A percentile compares a stretch with the other conserved stretches of the same genome.
These are phyloP conservation scores for Diaporthe batatas DNA, from an alignment of 2,329 filamentous ascomycete genomes.

Conservation along the genomic window DNA sequence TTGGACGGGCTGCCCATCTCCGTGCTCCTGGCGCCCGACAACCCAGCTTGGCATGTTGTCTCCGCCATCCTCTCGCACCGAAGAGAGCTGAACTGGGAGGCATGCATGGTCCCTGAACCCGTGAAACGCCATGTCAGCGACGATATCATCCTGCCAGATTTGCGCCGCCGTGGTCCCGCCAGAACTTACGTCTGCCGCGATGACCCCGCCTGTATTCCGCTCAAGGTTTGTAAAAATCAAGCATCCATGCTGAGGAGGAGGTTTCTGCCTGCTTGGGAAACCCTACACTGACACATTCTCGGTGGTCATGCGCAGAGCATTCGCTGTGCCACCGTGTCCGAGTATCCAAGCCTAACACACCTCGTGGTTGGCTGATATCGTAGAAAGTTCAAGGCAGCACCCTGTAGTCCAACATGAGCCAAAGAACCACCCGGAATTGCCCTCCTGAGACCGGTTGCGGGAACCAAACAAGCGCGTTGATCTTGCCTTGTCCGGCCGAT, in stretches of 20 bases:
- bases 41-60: constrained; percentile 10
- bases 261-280: neutral
- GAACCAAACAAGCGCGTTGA: constrained; percentile 36
- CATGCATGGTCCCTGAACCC: constrained; percentile 38
- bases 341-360: neutral
- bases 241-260: constrained; percentile 1
- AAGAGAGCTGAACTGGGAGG: constrained; percentile 32
- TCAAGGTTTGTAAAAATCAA: neutral
- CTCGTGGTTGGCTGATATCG: neutral
- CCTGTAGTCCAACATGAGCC: constrained; percentile 5
- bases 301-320: neutral
- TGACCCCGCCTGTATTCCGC: constrained; percentile 9
- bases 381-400: neutral
- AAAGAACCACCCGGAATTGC: constrained; percentile 9
- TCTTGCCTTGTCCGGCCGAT: constrained; percentile 11
- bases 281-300: neutral
- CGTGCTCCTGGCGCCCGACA: constrained; percentile 15
- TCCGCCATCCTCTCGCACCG: neutral
- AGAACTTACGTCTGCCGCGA: neutral
- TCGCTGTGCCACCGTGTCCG: neutral
- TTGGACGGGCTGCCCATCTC: neutral
- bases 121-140: constrained; percentile 38
- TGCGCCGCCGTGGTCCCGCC: neutral
- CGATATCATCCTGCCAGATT: constrained; percentile 1
- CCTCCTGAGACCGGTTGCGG: constrained; percentile 16